These are phyloP conservation scores for Neurospora hispaniola DNA, from an alignment of 495 filamentous ascomycete species.

Conservation along the genomic window DNA sequence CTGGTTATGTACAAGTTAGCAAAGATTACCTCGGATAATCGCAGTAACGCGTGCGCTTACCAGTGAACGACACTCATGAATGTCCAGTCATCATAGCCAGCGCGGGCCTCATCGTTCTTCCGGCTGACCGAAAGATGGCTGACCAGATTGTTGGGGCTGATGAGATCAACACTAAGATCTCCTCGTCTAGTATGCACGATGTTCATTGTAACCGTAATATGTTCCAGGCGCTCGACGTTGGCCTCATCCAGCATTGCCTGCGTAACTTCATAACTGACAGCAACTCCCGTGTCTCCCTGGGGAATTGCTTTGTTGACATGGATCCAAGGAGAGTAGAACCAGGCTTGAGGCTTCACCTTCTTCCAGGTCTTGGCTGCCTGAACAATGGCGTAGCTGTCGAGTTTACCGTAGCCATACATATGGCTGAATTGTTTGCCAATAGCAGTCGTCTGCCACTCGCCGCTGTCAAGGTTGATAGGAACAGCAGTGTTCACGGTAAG, in stretches of 20 bases:
- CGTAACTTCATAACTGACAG: conserved; percentile 69
- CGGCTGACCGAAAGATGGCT: conserved; percentile 75
- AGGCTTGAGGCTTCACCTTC: conserved; percentile 91
- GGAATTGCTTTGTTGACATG: conserved; percentile 80
- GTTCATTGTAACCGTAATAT: conserved; percentile 98
- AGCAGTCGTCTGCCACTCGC: conserved; percentile 65
- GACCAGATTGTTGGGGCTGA: conserved; percentile 70
- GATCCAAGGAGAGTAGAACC: conserved; percentile 88
- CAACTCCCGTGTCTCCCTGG: conserved; percentile 71
- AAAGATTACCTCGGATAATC: not conserved
- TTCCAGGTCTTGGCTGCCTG: conserved; percentile 78
- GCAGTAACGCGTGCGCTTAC: conserved; percentile 37
- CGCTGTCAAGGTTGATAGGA: conserved; percentile 62
- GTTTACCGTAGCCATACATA: conserved; percentile 88
- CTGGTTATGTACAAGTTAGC: conserved; percentile 32
- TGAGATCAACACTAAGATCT: conserved; percentile 85
- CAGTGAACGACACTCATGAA: conserved; percentile 98
- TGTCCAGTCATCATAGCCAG: conserved; percentile 93
- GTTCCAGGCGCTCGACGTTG: conserved; percentile 78
- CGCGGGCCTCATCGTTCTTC: conserved; percentile 45
- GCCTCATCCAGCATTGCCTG: conserved; percentile 62
- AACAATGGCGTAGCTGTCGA: conserved; percentile 79
- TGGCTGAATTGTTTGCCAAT: conserved; percentile 85
- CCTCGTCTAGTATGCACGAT: conserved; percentile 75
- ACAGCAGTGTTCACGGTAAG: conserved; percentile 76